Base-by-base conservation (phyloP, 1,139 yeast genomes). In the Suzukiozyma palmioleophila region DNA sequence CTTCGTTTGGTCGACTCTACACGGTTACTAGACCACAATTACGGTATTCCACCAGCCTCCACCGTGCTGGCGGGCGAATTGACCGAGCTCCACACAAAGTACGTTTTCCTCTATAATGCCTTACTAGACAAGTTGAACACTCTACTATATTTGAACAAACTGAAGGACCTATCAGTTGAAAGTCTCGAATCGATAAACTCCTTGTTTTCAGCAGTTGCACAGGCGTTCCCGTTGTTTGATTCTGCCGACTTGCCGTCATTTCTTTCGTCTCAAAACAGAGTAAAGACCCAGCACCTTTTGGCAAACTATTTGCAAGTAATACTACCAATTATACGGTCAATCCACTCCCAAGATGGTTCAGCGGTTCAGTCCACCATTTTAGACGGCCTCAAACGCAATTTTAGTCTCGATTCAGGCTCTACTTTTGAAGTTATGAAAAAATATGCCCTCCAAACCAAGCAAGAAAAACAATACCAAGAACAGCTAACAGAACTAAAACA, bases 261-360 rank as follows among this genome's bases (percentile, higher is more conserved):
- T 41, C 46, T 61, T 22, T 35, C 39, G 16, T 32, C 43, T 8
- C 66, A 60, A 28, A 56, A 51, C 40, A 42, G 49, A 3, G 46
- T 64, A 37, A 66, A 64, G 42, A 56, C 63, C 3, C 50, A 53
- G 8, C 38, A 49, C 3, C 45, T 67, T 29, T 46, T 64, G 34
- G 56, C 52, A 33, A 50, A 49, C 10, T 59, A 56, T 37, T 45
- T 66, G 25, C 59, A 60, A 32, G 47, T 51, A 33, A 52, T 61
- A 2, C 44, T 56, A 3, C 72, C 73, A 2, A 57, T 63, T 15
- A 51, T 66, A 29, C 51, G 66, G 38, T 52, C 70, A 1, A 56
- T 64, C 3, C 68, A 66, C 43, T 65, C 62, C 33, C 50, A 58
- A 6, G 54, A 60, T 32, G 43, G 61, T 33, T 60, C 69, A 3